Percentiles rank a stretch among this genome's conserved stretches.
Conservation (phyloP, 169 alveolate species). For the Cryptosporidium canis region DNA sequence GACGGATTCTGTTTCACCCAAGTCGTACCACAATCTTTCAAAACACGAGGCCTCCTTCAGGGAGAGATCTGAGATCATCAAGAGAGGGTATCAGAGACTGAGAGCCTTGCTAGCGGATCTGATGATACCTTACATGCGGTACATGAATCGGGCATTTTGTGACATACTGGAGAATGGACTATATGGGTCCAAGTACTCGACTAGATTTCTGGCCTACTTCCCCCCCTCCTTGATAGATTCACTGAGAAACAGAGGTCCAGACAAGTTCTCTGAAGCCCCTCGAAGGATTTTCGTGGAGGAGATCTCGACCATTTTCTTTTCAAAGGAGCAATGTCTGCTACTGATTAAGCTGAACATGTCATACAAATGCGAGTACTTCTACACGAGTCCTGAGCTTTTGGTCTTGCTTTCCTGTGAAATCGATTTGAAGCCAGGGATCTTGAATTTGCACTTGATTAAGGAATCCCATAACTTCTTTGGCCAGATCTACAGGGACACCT, state of each 20-base stretch:
- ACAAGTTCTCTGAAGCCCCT: neutral
- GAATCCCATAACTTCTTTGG: neutral
- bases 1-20: neutral
- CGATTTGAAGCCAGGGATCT: neutral
- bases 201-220: slow-evolving; percentile 6
- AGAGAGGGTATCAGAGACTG: neutral
- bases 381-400: neutral
- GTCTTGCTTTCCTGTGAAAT: neutral
- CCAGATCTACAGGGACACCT: neutral
- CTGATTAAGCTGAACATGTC: neutral
- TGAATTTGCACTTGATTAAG: neutral
- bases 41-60: neutral
- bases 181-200: neutral
- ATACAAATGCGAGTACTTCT: neutral
- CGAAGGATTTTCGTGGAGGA: neutral
- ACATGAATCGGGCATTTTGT: slow-evolving; percentile 6
- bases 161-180: slow-evolving; percentile 22
- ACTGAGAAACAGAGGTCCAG: neutral
- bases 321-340: neutral
- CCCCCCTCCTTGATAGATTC: neutral
- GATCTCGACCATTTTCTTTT: slow-evolving; percentile 12
- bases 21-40: neutral
- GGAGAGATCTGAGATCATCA: neutral
- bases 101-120: neutral
- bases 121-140: neutral